Base-by-base conservation (phyloP, 192 early-diverging fungal species). In the Haplosporangium gracile region DNA sequence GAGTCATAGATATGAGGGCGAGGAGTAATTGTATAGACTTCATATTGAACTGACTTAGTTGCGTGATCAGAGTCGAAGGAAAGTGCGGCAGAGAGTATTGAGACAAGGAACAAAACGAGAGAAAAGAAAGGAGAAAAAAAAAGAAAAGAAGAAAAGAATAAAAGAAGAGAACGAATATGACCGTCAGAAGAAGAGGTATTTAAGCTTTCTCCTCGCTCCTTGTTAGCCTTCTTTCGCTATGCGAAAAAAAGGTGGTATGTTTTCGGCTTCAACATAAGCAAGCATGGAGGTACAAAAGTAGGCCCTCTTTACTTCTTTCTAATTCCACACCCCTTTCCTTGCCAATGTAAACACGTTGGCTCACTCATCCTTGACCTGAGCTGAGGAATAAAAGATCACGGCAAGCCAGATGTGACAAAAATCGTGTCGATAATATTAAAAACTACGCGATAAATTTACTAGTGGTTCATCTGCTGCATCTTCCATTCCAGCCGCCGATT, bases 401-500 rank as follows among this genome's bases (percentile, higher is more conserved):
- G 4, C 39, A 47, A 24, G 24, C 34, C 22, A 24, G 71, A 51
- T 10, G 2, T 13, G 10, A 63, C 6, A 29, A 29, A 29, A 6
- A 32, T 32, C 57, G 57, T 10, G 26, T 29, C 2, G 26, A 32
- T 13, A 32, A 13, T 65, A 34, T 39, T 32, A 13, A 45, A 45
- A 4, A 24, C n/a, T 34, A 75, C 3, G 5, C 18, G 34, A 22
- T 1, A 34, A 10, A 51, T 8, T 24, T 39, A 57, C 16, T 72
- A 2, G 42, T 51, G 26, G 73, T 69, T 74, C 45, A 57, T 63
- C 22, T 76, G 65, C 38, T 53, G 72, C 84, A 86, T 80, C 47
- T 86, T 79, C 78, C 79, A 79, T 47, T 86, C 74, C 20, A 86
- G 51, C 2, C 74, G 57, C 32, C 76, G 13, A 6, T 79, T 69